Conservation (phyloP, 805 yeast genomes). For the Clavispora asparagi region DNA sequence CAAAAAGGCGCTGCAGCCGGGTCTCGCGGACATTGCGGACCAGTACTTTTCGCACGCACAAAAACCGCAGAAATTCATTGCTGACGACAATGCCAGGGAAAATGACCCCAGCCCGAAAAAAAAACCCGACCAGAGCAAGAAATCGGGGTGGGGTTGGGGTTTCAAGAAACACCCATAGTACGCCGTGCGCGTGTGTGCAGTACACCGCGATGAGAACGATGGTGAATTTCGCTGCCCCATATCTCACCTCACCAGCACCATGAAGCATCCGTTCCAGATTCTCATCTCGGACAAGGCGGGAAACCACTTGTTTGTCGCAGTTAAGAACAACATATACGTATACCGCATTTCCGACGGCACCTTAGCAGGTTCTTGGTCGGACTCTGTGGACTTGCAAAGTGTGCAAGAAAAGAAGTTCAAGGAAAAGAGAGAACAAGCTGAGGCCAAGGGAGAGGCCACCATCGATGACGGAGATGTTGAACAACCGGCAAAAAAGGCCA, state of each 20-base stretch:
- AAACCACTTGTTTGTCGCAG: constrained; percentile 47
- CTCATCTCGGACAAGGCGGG: constrained; percentile 43
- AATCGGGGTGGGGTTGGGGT: constrained; percentile 13
- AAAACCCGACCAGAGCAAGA: neutral
- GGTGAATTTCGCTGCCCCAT: neutral
- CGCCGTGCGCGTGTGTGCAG: constrained; percentile 5
- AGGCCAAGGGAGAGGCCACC: constrained; percentile 14
- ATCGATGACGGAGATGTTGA: constrained; percentile 9
- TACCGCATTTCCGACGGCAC: constrained; percentile 37
- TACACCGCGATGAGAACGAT: neutral
- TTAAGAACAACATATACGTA: constrained; percentile 55
- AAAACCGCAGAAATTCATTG: constrained; percentile 15
- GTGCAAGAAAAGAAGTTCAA: constrained; percentile 40
- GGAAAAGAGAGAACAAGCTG: constrained; percentile 19
- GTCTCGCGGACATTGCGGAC: constrained; percentile 9
- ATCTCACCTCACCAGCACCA: constrained; percentile 7
- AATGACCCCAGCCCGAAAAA: neutral
- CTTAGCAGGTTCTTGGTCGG: constrained; percentile 58
- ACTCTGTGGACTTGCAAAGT: constrained; percentile 49
- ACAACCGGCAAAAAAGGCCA: constrained; percentile 6
- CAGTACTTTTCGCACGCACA: constrained; percentile 11
- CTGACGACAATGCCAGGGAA: neutral
- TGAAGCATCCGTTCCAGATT: constrained; percentile 73
- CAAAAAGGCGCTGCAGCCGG: constrained; percentile 7
- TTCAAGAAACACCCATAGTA: constrained; percentile 7